Evolutionary conservation across 306 rosid species (phyloP).

Genomic region (Fragaria vesca): DNA sequence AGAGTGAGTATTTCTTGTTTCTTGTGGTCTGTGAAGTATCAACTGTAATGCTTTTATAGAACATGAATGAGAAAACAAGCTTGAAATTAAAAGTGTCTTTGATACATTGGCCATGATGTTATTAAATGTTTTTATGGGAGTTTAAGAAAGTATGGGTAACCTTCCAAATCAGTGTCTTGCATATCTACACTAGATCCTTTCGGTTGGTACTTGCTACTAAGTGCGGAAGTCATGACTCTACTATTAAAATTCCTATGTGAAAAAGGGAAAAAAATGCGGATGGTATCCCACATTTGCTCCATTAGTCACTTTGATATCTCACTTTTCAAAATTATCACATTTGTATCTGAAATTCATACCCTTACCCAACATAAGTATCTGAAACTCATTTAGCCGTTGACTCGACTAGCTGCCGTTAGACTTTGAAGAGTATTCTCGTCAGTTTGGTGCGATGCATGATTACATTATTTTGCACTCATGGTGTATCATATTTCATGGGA

Average conservation of each 20-base stretch:
- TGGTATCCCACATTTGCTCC: too few species aligned
- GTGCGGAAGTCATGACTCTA: neutral
- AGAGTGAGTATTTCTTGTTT: constrained; percentile 56
- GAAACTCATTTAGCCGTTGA: too few species aligned
- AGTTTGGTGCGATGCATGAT: neutral
- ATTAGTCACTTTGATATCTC: too few species aligned
- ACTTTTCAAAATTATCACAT: too few species aligned
- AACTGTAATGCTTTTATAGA: constrained; percentile 6
- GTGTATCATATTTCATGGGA: constrained; percentile 12
- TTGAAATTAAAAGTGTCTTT: neutral
- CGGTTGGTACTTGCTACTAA: neutral
- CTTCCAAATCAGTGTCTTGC: neutral
- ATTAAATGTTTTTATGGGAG: neutral
- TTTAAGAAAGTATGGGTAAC: neutral
- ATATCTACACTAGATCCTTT: neutral
- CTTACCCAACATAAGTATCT: too few species aligned
- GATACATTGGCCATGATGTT: neutral
- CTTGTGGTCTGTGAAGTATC: constrained; percentile 9
- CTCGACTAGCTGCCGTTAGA: too few species aligned
- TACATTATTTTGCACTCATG: neutral
- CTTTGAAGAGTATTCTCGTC: neutral
- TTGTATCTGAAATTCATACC: too few species aligned
- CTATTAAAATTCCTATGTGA: neutral
- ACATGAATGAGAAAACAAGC: neutral
- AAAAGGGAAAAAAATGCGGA: neutral